Evolutionary conservation across 345 rosid species (phyloP).

Genomic region (Anacardium occidentale): DNA sequence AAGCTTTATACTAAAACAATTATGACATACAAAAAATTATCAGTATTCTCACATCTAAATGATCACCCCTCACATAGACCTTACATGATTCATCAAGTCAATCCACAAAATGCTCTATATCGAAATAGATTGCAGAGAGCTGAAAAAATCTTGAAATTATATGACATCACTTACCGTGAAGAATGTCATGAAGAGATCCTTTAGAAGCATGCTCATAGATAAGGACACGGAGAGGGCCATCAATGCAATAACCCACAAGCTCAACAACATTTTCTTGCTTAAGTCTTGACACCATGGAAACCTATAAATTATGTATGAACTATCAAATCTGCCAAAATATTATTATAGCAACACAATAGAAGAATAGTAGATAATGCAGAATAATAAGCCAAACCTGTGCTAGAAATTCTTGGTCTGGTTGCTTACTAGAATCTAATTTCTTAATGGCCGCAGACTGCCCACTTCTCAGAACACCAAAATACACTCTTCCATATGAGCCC

Average conservation of each 20-base stretch:
- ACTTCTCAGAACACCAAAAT: slow-evolving; percentile 62
- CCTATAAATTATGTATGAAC: slow-evolving; percentile 38
- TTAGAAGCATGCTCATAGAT: slow-evolving; percentile 86
- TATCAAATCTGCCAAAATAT: background rate
- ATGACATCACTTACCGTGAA: slow-evolving; percentile 54
- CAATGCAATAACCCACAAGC: slow-evolving; percentile 78
- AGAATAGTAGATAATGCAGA: slow-evolving; percentile 23
- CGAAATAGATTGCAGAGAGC: background rate
- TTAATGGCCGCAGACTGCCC: slow-evolving; percentile 76
- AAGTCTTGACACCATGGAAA: slow-evolving; percentile 90
- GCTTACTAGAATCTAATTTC: slow-evolving; percentile 87
- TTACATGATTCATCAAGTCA: slow-evolving; percentile 1
- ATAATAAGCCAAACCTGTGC: slow-evolving; percentile 59
- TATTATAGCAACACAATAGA: background rate
- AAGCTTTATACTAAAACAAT: background rate
- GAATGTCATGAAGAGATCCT: slow-evolving; percentile 93
- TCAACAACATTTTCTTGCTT: slow-evolving; percentile 78
- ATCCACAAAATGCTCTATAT: background rate
- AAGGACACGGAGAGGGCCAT: slow-evolving; percentile 79
- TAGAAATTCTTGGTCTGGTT: slow-evolving; percentile 82
- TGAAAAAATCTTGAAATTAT: background rate
- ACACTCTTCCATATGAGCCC: slow-evolving; percentile 92
- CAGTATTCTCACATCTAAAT: background rate
- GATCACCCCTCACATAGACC: background rate
- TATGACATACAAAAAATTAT: background rate